phyloP scores from a whole-genome alignment of 1,284 basidiomycete species.

The Cronartium quercuum region DNA sequence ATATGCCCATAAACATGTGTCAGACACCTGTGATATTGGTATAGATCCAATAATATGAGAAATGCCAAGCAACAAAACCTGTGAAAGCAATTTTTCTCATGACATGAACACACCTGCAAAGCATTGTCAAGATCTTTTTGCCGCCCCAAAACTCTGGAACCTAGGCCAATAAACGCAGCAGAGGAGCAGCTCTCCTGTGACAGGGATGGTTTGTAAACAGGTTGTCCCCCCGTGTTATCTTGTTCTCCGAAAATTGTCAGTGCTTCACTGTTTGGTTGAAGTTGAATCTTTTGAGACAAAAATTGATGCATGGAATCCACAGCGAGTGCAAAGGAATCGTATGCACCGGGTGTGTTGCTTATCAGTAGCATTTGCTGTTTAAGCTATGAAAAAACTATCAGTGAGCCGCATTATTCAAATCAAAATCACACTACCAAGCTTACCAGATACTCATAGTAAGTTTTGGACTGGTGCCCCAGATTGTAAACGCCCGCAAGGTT shows the following conservation, averaged over 20 bases:
- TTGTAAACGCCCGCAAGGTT: slow-evolving; percentile 16
- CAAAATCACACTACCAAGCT: neutral
- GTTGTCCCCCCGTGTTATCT: neutral
- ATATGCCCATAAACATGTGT: slow-evolving; percentile 33
- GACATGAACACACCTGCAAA: slow-evolving; percentile 36
- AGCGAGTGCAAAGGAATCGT: slow-evolving; percentile 5
- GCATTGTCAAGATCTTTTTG: slow-evolving; percentile 49
- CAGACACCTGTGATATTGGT: slow-evolving; percentile 17
- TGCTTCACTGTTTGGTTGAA: slow-evolving; percentile 1
- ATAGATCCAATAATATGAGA: neutral
- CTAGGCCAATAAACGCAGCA: slow-evolving; percentile 57
- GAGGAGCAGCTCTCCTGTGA: slow-evolving; percentile 52
- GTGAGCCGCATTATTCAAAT: neutral
- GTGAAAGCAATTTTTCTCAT: neutral
- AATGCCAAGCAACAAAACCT: neutral
- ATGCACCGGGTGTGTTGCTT: slow-evolving; percentile 16
- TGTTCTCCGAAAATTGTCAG: slow-evolving; percentile 27
- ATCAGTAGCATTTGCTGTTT: slow-evolving; percentile 15
- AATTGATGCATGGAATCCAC: slow-evolving; percentile 16
- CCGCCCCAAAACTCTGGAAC: slow-evolving; percentile 53
- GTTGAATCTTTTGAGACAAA: slow-evolving; percentile 21
- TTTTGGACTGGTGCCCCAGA: slow-evolving; percentile 8
- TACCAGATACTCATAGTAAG: slow-evolving; percentile 31
- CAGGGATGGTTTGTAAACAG: slow-evolving; percentile 10
- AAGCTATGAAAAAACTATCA: neutral